Percentiles rank a stretch among this genome's conserved stretches.
Evolutionary conservation across 805 yeast species (phyloP).

Genomic region (Lipomyces yamadae): DNA sequence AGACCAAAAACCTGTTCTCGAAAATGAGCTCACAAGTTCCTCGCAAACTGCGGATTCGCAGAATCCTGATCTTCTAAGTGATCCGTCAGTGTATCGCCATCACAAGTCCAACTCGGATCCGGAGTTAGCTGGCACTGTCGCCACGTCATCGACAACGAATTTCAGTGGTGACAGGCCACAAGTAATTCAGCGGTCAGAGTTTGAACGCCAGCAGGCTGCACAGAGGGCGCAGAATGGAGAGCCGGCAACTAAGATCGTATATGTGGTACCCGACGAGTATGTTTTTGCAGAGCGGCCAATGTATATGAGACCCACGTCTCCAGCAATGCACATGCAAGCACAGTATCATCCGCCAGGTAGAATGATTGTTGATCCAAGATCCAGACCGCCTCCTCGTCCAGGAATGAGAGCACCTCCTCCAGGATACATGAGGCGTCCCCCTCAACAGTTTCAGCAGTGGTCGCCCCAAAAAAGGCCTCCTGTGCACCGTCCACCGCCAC

Average conservation of each 20-base stretch:
- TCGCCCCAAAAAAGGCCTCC: background rate
- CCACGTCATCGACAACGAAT: background rate
- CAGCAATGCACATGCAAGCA: constrained; percentile 12
- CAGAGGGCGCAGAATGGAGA: constrained; percentile 12
- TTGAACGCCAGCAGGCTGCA: constrained; percentile 9
- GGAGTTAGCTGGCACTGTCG: background rate
- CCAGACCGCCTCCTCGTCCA: constrained; percentile 8
- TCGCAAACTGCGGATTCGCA: background rate
- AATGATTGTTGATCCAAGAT: constrained; percentile 5
- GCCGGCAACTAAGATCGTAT: constrained; percentile 13
- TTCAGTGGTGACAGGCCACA: background rate
- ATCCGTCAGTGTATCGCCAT: constrained; percentile 5
- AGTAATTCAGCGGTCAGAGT: background rate
- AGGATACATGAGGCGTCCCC: background rate
- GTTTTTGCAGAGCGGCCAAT: background rate
- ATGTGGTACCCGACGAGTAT: constrained; percentile 19
- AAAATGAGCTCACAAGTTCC: background rate
- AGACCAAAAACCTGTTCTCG: background rate
- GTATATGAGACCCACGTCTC: constrained; percentile 10
- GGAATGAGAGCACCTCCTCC: background rate
- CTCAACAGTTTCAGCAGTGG: constrained; percentile 2
- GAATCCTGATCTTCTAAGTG: background rate
- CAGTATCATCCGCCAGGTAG: background rate
- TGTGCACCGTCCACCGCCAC: constrained; percentile 2
- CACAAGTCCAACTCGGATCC: constrained; percentile 14